Base-by-base conservation (phyloP, 805 yeast species). In the Blastobotrys americana region DNA sequence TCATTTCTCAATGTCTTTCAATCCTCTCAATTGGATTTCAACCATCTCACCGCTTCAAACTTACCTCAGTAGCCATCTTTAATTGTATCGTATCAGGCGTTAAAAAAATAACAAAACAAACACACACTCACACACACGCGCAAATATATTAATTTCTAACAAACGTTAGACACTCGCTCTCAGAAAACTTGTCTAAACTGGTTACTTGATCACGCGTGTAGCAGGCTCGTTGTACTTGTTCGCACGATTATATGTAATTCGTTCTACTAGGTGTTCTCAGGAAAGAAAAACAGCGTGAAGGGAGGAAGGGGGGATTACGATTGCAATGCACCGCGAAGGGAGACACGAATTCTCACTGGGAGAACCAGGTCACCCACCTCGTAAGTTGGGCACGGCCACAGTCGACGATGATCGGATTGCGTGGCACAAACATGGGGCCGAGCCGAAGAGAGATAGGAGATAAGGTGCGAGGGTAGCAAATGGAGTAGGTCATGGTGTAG, bases 41-140 rank as follows among this genome's bases (percentile, higher is more conserved):
- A 25, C 31, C 31, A 25, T 13, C 13, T 8, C 31, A 8, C 31
- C 31, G 31, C 31, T 25, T 25, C 31, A 25, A 18, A 34, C 44
- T 35, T 31, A 42, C 44, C 40, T 42, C 44, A 42, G 39, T 42
- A 23, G 44, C 37, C 44, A 42, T 42, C 22, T 34, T 16, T n/a
- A 34, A 13, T 16, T 8, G 18, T 13, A 34, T 34, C 18, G 37
- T 34, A 25, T 25, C 31, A 25, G 31, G 31, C 31, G 31, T 25
- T 25, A 25, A 25, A 25, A 25, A 25, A 25, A 25, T 13, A 25
- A 25, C 10, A 25, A 25, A 8, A 25, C 8, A 13, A 25, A n/a
- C n/a, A n/a, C n/a, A n/a, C n/a, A n/a, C n/a, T n/a, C n/a, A n/a
- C n/a, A n/a, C n/a, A n/a, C n/a, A n/a, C n/a, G n/a, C n/a, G n/a